These are phyloP conservation scores for Beauveria rudraprayagi DNA, from an alignment of 2,329 filamentous ascomycete genomes.

Conservation along the genomic window DNA sequence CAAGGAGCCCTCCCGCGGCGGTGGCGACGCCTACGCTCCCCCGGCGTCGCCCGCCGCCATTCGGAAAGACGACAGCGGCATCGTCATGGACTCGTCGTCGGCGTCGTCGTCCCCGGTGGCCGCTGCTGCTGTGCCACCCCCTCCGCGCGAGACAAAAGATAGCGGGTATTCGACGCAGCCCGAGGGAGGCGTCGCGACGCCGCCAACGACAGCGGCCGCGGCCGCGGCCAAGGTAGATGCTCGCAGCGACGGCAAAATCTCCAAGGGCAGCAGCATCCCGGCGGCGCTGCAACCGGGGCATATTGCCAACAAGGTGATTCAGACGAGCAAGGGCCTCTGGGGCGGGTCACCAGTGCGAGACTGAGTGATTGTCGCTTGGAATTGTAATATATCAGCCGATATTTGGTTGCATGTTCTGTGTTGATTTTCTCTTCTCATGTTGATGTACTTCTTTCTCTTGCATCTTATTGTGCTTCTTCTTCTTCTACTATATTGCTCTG, in stretches of 20 bases:
- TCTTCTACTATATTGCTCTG: neutral
- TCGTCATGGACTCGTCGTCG: conserved; percentile 23
- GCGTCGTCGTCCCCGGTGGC: no score
- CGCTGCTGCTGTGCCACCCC: neutral
- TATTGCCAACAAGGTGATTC: conserved; percentile 48
- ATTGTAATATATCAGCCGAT: no score
- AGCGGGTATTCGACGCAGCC: conserved; percentile 41
- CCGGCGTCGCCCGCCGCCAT: conserved; percentile 15
- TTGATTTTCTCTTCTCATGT: neutral
- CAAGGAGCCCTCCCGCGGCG: conserved; percentile 38
- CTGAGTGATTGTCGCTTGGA: conserved; percentile 12
- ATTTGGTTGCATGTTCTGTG: no score
- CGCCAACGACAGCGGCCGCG: neutral
- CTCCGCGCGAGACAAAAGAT: conserved; percentile 27
- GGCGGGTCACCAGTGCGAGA: conserved; percentile 26
- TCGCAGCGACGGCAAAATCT: conserved; percentile 30
- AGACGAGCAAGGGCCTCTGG: conserved; percentile 59
- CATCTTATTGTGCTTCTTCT: neutral
- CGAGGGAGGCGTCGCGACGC: conserved; percentile 14
- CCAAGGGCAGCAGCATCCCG: conserved; percentile 41
- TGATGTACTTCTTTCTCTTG: neutral
- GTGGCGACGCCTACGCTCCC: neutral
- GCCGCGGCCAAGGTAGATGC: neutral
- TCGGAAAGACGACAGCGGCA: conserved; percentile 38
- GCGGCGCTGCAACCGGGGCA: conserved; percentile 47